Percentiles rank a stretch among this genome's conserved stretches.
Evolutionary conservation across 345 rosid genomes (phyloP).

Genomic region (Murraya paniculata): DNA sequence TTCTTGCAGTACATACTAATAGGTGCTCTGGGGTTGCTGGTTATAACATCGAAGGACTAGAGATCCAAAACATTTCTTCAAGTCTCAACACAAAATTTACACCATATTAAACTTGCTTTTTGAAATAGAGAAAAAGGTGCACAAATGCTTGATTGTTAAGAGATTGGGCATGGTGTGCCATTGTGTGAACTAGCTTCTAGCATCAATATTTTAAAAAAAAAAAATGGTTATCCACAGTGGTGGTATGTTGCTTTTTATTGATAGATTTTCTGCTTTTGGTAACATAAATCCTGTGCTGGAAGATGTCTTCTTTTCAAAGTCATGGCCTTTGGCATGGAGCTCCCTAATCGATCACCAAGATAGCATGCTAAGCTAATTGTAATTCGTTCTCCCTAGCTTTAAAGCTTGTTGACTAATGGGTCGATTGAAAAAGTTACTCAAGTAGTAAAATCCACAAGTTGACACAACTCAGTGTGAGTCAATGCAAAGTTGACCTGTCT

Average conservation of each 20-base stretch:
- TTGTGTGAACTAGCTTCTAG: neutral
- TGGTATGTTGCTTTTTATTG: neutral
- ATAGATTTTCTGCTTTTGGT: neutral
- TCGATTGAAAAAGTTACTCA: too few species aligned
- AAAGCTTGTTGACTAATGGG: too few species aligned
- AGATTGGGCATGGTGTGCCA: neutral
- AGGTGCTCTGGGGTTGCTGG: slow-evolving; percentile 56
- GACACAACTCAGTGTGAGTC: too few species aligned
- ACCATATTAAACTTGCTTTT: neutral
- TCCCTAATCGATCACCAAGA: too few species aligned
- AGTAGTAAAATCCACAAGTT: too few species aligned
- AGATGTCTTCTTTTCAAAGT: too few species aligned
- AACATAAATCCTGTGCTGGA: neutral
- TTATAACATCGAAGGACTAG: slow-evolving; percentile 62
- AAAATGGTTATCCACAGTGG: neutral
- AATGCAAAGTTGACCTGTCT: too few species aligned
- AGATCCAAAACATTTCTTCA: slow-evolving; percentile 1
- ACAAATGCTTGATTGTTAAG: neutral
- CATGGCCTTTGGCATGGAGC: neutral
- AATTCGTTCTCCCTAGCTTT: too few species aligned
- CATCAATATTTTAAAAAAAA: neutral
- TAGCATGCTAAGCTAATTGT: too few species aligned
- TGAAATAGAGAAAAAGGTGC: neutral
- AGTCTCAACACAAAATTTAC: neutral
- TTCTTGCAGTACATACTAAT: slow-evolving; percentile 58